Base-by-base conservation (phyloP, 495 filamentous ascomycete species). In the Tuber aestivum region DNA sequence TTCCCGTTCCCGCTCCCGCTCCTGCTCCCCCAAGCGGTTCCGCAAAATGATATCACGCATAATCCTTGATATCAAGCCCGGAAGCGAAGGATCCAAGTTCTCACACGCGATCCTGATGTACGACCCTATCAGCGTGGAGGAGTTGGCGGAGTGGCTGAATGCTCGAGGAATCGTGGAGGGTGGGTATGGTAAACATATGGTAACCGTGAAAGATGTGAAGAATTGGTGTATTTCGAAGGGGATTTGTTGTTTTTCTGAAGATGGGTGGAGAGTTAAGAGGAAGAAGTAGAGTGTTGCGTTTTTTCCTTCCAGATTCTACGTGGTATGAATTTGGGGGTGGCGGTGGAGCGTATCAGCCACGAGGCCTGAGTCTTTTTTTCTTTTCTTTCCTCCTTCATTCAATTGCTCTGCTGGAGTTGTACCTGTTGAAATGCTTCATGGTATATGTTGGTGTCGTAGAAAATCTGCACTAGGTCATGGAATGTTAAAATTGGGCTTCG, bases 21-120 rank as follows among this genome's bases (percentile, higher is more conserved):
- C 56, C 27, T 0, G 14, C 27, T 65, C 56, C 27, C 27, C 56
- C 12, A 65, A 18, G 27, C n/a, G 9, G 50, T 6, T 18, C 56
- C 14, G 27, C 27, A 35, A 65, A 65, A 65, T 65, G 56, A 65
- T 65, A 32, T 65, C 56, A 27, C 14, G 56, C 56, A 35, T 65
- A 65, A 20, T 65, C 56, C 56, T 35, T n/a, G 27, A 18, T 35
- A 20, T 35, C 56, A 35, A 65, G 32, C 27, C 71, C 3, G 70
- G 48, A 20, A 75, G 42, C 40, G 44, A 70, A 70, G 44, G 70
- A 23, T 71, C 68, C 5, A 77, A 75, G n/a, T 70, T 68, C 56
- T 76, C 72, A n/a, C 91, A 97, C 85, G 95, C 94, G 83, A 97
- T 99, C 70, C 86, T 98, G 27, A 90, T 97, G 84, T 98, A 95